Evolutionary conservation across 2,329 filamentous ascomycete species (phyloP).

Genomic region (Taxawa tesnikishii): DNA sequence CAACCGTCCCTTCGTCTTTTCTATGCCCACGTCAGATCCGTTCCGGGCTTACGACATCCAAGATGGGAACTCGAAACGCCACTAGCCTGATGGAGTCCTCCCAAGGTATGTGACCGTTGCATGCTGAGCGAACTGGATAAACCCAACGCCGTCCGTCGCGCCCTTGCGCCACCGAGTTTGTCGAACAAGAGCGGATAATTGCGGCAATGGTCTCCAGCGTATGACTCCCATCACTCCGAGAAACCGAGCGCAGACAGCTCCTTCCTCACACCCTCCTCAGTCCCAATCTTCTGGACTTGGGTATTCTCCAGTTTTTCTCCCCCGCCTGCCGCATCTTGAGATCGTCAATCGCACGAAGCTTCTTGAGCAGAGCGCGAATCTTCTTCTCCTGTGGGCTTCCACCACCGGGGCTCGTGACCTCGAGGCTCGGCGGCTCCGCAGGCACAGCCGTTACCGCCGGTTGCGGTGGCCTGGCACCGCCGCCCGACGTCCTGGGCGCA

Average conservation of each 20-base stretch:
- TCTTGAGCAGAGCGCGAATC: constrained; percentile 84
- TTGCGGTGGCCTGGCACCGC: constrained; percentile 3
- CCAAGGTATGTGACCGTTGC: no score
- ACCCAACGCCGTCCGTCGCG: no score
- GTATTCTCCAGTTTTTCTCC: constrained; percentile 98
- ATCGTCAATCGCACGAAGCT: constrained; percentile 94
- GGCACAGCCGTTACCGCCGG: constrained; percentile 20
- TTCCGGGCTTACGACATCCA: no score
- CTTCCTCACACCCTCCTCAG: constrained; percentile 70
- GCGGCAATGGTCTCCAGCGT: no score
- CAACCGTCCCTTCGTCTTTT: no score
- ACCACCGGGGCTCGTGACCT: constrained; percentile 42
- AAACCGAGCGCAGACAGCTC: constrained; percentile 45
- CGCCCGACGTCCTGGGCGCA: no score
- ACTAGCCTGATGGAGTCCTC: no score
- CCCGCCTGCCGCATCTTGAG: constrained; percentile 91
- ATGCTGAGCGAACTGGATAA: no score
- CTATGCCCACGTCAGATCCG: no score
- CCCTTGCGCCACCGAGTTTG: no score
- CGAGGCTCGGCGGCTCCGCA: constrained; percentile 32
- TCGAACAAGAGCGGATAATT: no score
- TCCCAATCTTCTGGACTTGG: constrained; percentile 95
- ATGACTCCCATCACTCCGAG: constrained; percentile 5
- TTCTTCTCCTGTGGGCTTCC: constrained; percentile 82
- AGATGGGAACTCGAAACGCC: no score